Evolutionary conservation across 176 grass and related monocot genomes (phyloP).

Genomic region (Oryza officinalis): DNA sequence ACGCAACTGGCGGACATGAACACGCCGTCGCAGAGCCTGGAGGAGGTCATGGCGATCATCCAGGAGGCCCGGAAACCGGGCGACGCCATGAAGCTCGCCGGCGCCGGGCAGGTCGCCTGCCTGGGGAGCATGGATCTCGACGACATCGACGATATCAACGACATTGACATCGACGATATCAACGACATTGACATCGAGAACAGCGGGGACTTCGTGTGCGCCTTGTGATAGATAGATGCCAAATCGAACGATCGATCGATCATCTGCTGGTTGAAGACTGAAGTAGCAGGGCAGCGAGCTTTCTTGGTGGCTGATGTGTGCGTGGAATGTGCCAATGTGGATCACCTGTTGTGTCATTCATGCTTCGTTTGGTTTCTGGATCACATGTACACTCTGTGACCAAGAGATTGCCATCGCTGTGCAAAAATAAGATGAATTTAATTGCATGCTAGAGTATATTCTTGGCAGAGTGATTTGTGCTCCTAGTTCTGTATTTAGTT

Average conservation of each 20-base stretch:
- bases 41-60: conserved; percentile 73
- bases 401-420: conserved; percentile 12
- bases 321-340: not conserved
- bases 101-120: conserved; percentile 38
- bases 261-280: not conserved
- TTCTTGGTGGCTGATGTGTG: not conserved
- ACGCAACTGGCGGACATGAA: conserved; percentile 45
- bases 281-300: conserved; percentile 3
- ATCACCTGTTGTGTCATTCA: conserved; percentile 8
- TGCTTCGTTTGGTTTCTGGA: not conserved
- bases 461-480: not conserved
- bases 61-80: conserved; percentile 66
- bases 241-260: not conserved
- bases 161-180: conserved; percentile 63
- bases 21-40: conserved; percentile 51
- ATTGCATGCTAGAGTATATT: not conserved
- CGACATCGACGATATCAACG: conserved; percentile 67
- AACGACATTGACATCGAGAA: conserved; percentile 74
- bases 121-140: conserved; percentile 82
- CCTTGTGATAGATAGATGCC: conserved; percentile 33
- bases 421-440: not conserved
- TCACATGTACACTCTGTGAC: conserved; percentile 4
- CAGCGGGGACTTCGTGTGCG: conserved; percentile 76
- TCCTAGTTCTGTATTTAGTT: not conserved
- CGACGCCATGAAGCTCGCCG: conserved; percentile 8